phyloP scores from a whole-genome alignment of 2,329 filamentous ascomycete species.

The Rachicladosporium sp. region DNA sequence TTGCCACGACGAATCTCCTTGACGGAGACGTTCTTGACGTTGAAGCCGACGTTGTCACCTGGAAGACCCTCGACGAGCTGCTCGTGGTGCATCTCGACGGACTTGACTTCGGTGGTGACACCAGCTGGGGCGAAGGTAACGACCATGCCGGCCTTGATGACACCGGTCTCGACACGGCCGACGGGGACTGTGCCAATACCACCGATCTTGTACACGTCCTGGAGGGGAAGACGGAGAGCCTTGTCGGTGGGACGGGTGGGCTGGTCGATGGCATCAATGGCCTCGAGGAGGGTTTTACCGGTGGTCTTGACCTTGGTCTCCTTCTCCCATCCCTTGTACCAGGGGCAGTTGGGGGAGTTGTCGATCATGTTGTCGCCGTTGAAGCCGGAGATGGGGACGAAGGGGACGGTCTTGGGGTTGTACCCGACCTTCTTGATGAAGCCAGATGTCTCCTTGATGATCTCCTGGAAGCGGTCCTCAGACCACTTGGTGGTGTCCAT shows the following conservation, averaged over 20 bases:
- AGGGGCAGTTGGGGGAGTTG: conserved; percentile 82
- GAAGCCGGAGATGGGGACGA: conserved; percentile 99
- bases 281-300: conserved; percentile 98
- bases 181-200: conserved; percentile 99
- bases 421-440: conserved; percentile 99
- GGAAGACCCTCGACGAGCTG: conserved; percentile 89
- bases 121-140: conserved; percentile 97
- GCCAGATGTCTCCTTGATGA: conserved; percentile 99
- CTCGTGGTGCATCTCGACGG: conserved; percentile 99
- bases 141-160: conserved; percentile 77
- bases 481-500: conserved; percentile 99
- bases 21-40: conserved; percentile 99
- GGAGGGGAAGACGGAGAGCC: conserved; percentile 98
- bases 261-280: conserved; percentile 90
- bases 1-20: conserved; percentile 99
- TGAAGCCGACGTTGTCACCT: conserved; percentile 99
- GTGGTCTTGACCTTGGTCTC: conserved; percentile 81
- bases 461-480: conserved; percentile 92
- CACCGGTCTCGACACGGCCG: conserved; percentile 99
- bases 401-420: conserved; percentile 97
- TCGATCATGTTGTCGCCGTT: conserved; percentile 99
- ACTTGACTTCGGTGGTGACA: conserved; percentile 99
- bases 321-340: conserved; percentile 99
- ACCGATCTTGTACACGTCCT: conserved; percentile 99
- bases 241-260: conserved; percentile 93